Conservation (phyloP, 225 moss, liverwort and hornwort genomes). For the Pleurozium schreberi region DNA sequence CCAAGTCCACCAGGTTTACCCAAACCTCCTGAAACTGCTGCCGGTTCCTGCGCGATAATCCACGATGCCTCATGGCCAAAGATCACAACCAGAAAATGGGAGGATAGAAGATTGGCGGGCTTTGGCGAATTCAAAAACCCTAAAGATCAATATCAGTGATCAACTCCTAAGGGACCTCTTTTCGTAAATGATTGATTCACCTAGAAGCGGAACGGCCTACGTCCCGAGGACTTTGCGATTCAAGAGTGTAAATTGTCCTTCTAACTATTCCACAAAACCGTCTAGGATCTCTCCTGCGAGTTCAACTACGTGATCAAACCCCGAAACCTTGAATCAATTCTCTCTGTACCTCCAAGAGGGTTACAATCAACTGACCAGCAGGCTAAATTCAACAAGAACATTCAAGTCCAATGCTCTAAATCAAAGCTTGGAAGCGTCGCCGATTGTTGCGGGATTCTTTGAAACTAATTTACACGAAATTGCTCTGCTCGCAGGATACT, state of each 20-base stretch:
- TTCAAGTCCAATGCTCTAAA: neutral
- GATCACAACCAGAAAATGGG: neutral
- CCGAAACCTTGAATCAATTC: neutral
- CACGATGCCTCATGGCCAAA: conserved; percentile 1
- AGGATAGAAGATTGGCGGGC: neutral
- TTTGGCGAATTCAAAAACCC: neutral
- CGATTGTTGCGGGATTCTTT: too few species aligned
- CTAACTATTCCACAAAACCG: neutral
- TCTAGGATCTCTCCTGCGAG: neutral
- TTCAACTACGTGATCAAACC: neutral
- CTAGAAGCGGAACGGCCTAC: too few species aligned
- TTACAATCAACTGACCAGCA: neutral
- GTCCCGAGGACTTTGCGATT: too few species aligned
- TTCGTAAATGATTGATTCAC: neutral
- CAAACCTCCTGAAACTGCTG: conserved; percentile 20
- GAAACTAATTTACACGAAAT: neutral
- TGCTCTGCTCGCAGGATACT: too few species aligned
- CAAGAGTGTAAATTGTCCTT: neutral
- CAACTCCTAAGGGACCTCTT: neutral
- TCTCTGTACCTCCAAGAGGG: neutral
- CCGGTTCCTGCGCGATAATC: conserved; percentile 5
- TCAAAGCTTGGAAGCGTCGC: neutral
- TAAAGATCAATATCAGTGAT: neutral
- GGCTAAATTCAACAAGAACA: neutral
- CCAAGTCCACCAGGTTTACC: neutral